A percentile compares a stretch with the other conserved stretches of the same genome.
Evolutionary conservation across 2,329 filamentous ascomycete genomes (phyloP).

Genomic region (Xenoacremonium recifei): DNA sequence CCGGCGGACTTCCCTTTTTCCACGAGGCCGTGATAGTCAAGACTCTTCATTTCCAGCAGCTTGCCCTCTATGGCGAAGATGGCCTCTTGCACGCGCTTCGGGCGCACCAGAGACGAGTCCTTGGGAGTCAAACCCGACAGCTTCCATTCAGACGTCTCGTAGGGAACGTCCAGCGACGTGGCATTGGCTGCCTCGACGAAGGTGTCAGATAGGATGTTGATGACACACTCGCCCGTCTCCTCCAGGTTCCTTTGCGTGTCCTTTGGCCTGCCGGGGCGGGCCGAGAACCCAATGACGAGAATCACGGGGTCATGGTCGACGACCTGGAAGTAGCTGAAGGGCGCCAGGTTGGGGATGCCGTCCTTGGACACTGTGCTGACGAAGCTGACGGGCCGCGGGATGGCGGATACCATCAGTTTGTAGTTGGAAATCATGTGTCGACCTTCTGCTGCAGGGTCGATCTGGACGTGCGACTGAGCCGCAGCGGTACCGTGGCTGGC

Average conservation of each 20-base stretch:
- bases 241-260: slow-evolving; percentile 73
- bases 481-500: slow-evolving; percentile 15
- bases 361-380: slow-evolving; percentile 54
- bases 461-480: slow-evolving; percentile 58
- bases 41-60: slow-evolving; percentile 28
- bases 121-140: slow-evolving; percentile 52
- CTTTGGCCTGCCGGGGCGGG: slow-evolving; percentile 55
- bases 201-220: slow-evolving; percentile 80
- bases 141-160: slow-evolving; percentile 72
- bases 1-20: slow-evolving; percentile 19
- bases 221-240: slow-evolving; percentile 68
- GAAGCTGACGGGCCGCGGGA: slow-evolving; percentile 74
- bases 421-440: slow-evolving; percentile 73
- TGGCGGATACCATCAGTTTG: slow-evolving; percentile 77
- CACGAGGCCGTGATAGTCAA: slow-evolving; percentile 14
- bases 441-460: slow-evolving; percentile 73
- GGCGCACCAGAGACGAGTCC: slow-evolving; percentile 20
- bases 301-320: slow-evolving; percentile 80
- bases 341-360: slow-evolving; percentile 70
- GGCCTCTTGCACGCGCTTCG: slow-evolving; percentile 24
- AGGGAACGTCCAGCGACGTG: slow-evolving; percentile 70
- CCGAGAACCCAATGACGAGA: slow-evolving; percentile 59
- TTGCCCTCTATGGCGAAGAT: slow-evolving; percentile 27
- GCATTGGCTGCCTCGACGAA: slow-evolving; percentile 81
- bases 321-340: slow-evolving; percentile 78